Evolutionary conservation across 1,284 basidiomycete genomes (phyloP).

Genomic region (Rhodotorula sp.): DNA sequence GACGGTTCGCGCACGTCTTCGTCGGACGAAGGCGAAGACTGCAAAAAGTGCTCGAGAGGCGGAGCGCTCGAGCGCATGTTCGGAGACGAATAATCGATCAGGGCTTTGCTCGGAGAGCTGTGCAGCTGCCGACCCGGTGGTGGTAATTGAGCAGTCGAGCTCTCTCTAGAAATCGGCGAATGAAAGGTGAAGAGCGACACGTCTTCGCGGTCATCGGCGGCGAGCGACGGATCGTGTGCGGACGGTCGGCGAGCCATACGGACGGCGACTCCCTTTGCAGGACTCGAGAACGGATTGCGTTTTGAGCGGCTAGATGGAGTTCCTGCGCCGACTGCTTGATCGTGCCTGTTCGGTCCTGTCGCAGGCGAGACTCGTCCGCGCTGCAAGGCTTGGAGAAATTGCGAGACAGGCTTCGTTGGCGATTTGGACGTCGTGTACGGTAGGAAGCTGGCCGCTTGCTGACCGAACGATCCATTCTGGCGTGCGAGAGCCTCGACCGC

Average conservation of each 20-base stretch:
- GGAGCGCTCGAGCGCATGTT: constrained; percentile 3
- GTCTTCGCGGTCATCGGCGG: not conserved
- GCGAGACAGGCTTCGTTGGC: not conserved
- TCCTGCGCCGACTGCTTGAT: no score
- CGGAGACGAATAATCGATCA: not conserved
- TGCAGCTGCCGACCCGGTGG: constrained; percentile 1
- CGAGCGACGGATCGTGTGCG: not conserved
- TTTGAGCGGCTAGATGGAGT: not conserved
- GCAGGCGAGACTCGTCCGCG: not conserved
- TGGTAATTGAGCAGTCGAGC: not conserved
- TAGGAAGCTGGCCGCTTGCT: constrained; percentile 2
- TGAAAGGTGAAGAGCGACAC: constrained; percentile 9
- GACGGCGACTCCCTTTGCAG: constrained; percentile 21
- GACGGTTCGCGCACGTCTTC: not conserved
- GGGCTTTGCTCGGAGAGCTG: constrained; percentile 3
- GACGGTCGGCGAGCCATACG: constrained; percentile 11
- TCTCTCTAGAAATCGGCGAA: not conserved
- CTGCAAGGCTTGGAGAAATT: not conserved
- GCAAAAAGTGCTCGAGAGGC: constrained; percentile 12
- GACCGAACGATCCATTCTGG: not conserved
- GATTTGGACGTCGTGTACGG: not conserved
- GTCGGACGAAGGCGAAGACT: not conserved
- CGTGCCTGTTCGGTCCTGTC: no score
- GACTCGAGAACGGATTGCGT: constrained; percentile 31
- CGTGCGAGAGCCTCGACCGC: not conserved